Conservation (phyloP, 352 stramenopile genomes). For the Lagenidium giganteum region DNA sequence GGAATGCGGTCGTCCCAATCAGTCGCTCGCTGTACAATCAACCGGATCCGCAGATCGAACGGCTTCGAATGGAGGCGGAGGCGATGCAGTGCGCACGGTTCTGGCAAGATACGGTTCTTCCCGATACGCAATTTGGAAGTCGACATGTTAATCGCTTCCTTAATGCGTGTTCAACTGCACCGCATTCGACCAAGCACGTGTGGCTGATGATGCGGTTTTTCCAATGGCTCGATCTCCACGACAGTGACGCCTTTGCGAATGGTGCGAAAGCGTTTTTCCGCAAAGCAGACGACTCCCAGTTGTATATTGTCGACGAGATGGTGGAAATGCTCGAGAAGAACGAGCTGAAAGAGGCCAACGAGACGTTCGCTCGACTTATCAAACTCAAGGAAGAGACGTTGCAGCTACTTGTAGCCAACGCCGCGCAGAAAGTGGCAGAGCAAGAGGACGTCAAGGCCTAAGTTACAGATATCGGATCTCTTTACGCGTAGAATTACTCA, state of each 20-base stretch:
- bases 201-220: conserved; percentile 41
- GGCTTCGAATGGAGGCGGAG: conserved; percentile 18
- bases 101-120: conserved; percentile 46
- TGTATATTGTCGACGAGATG: conserved; percentile 39
- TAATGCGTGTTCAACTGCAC: conserved; percentile 14
- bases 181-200: conserved; percentile 22
- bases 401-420: conserved; percentile 50
- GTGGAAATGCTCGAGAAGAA: conserved; percentile 15
- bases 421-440: conserved; percentile 25
- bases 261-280: conserved; percentile 41
- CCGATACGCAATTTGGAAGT: conserved; percentile 27
- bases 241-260: conserved; percentile 35
- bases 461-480: neutral
- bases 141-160: conserved; percentile 34
- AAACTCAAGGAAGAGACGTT: conserved; percentile 58
- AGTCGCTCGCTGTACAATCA: neutral
- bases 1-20: conserved; percentile 33
- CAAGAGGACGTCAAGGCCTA: conserved; percentile 12
- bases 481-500: conserved; percentile 11
- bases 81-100: conserved; percentile 46
- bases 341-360: conserved; percentile 29
- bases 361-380: conserved; percentile 38
- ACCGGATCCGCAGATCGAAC: neutral
- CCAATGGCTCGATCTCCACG: conserved; percentile 55
- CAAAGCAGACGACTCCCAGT: conserved; percentile 32